phyloP scores from a whole-genome alignment of 73 alveolate species.

The Paramecium octaurelia region DNA sequence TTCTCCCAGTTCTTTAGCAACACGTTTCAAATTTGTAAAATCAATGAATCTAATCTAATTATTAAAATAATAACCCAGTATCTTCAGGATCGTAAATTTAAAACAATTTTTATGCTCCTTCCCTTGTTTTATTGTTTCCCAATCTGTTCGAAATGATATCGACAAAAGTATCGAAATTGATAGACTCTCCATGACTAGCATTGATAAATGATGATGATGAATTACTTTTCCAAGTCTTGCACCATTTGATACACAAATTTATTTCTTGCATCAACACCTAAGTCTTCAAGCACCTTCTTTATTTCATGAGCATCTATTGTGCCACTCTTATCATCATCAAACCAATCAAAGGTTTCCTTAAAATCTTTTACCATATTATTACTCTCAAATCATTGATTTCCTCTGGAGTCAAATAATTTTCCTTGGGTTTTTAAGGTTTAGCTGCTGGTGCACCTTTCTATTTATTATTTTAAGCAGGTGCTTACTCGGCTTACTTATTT shows the following conservation, averaged over 20 bases:
- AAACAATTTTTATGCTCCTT: conserved; percentile 69
- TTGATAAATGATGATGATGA: background rate
- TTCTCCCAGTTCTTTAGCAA: conserved; percentile 45
- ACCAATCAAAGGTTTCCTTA: conserved; percentile 80
- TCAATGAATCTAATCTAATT: background rate
- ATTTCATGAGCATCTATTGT: conserved; percentile 72
- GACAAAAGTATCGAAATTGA: conserved; percentile 70
- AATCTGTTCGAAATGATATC: conserved; percentile 68
- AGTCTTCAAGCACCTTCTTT: conserved; percentile 76
- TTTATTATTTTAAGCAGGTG: background rate
- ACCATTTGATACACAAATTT: conserved; percentile 68
- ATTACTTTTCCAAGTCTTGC: conserved; percentile 62
- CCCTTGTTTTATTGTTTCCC: conserved; percentile 71
- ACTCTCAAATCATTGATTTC: conserved; percentile 41
- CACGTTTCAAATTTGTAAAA: conserved; percentile 42
- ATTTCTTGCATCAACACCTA: conserved; percentile 79
- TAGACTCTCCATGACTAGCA: conserved; percentile 66
- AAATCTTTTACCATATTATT: background rate
- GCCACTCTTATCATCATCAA: conserved; percentile 77
- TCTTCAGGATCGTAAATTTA: conserved; percentile 50
- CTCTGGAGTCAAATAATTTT: conserved; percentile 6
- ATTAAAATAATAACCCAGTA: conserved; percentile 41
- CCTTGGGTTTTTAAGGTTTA: background rate
- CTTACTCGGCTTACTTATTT: background rate
- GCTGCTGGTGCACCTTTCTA: background rate